Percentiles rank a stretch among this genome's conserved stretches.
Conservation (phyloP, 495 filamentous ascomycete genomes). For the Talaromyces trachyspermus region DNA sequence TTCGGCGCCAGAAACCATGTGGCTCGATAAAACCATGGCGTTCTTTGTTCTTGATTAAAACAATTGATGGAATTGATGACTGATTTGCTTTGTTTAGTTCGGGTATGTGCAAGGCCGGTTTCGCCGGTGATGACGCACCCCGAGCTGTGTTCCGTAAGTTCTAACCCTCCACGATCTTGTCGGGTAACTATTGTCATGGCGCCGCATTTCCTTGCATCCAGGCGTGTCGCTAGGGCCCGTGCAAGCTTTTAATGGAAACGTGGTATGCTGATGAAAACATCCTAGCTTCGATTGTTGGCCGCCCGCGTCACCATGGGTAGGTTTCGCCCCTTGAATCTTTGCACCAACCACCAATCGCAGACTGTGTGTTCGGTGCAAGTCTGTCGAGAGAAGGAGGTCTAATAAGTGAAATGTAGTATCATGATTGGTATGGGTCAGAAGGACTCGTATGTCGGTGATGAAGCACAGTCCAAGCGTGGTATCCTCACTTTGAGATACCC, state of each 20-base stretch:
- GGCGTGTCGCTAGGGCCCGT: constrained; percentile 1
- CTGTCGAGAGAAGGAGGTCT: background rate
- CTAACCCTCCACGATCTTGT: constrained; percentile 18
- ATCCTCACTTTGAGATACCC: constrained; percentile 98
- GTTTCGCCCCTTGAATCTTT: constrained; percentile 23
- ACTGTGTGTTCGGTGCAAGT: constrained; percentile 7
- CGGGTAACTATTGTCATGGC: constrained; percentile 1
- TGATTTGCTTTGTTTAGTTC: constrained; percentile 63
- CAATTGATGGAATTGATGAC: constrained; percentile 19
- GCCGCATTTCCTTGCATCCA: constrained; percentile 23
- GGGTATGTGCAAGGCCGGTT: constrained; percentile 99
- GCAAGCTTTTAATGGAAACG: background rate
- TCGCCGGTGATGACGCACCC: constrained; percentile 99
- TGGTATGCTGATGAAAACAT: constrained; percentile 16
- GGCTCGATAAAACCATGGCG: background rate
- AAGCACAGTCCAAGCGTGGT: constrained; percentile 99
- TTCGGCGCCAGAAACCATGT: background rate
- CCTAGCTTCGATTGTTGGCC: constrained; percentile 95
- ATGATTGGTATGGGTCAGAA: constrained; percentile 99
- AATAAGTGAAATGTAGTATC: constrained; percentile 59
- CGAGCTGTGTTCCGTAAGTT: constrained; percentile 99
- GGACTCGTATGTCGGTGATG: constrained; percentile 99
- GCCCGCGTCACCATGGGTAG: constrained; percentile 99
- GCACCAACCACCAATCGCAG: constrained; percentile 11
- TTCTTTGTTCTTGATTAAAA: background rate